A percentile compares a stretch with the other conserved stretches of the same genome.
Conservation (phyloP, 1,139 yeast species). For the Suhomyces guaymorum region DNA sequence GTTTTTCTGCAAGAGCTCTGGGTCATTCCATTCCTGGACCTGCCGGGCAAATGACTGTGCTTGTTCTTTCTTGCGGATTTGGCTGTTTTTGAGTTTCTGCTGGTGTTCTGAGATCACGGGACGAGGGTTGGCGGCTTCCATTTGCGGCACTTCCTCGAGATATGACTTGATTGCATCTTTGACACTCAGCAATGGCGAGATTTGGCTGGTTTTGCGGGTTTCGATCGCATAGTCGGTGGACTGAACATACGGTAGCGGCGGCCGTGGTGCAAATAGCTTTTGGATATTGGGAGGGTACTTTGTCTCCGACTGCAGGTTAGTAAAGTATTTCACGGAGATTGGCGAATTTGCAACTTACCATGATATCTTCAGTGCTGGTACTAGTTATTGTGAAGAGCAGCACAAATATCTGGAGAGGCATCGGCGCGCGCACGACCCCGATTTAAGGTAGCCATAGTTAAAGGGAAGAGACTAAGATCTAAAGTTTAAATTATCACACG, state of each 20-base stretch:
- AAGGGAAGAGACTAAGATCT: too few relatives aligned
- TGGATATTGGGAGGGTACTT: slow-evolving; percentile 65
- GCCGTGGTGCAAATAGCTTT: slow-evolving; percentile 65
- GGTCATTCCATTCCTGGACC: slow-evolving; percentile 40
- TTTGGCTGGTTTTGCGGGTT: slow-evolving; percentile 47
- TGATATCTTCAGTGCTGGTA: too few relatives aligned
- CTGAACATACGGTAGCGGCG: slow-evolving; percentile 58
- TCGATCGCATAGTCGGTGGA: slow-evolving; percentile 59
- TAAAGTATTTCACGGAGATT: too few relatives aligned
- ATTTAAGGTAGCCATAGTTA: too few relatives aligned
- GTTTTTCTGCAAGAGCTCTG: slow-evolving; percentile 50
- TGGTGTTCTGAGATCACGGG: slow-evolving; percentile 15
- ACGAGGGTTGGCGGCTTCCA: slow-evolving; percentile 23
- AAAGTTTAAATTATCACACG: too few relatives aligned
- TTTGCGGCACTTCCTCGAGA: slow-evolving; percentile 32
- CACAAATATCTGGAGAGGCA: too few relatives aligned
- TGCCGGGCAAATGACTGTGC: slow-evolving; percentile 39
- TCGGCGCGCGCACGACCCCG: background rate
- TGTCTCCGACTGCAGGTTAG: slow-evolving; percentile 21
- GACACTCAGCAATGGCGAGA: slow-evolving; percentile 53
- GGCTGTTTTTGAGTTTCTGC: slow-evolving; percentile 11
- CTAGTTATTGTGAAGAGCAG: too few relatives aligned
- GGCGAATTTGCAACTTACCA: too few relatives aligned
- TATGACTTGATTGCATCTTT: slow-evolving; percentile 28
- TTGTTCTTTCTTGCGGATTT: slow-evolving; percentile 11